phyloP scores from a whole-genome alignment of 2,329 filamentous ascomycete genomes.

The Chaetomiaceae sp. region DNA sequence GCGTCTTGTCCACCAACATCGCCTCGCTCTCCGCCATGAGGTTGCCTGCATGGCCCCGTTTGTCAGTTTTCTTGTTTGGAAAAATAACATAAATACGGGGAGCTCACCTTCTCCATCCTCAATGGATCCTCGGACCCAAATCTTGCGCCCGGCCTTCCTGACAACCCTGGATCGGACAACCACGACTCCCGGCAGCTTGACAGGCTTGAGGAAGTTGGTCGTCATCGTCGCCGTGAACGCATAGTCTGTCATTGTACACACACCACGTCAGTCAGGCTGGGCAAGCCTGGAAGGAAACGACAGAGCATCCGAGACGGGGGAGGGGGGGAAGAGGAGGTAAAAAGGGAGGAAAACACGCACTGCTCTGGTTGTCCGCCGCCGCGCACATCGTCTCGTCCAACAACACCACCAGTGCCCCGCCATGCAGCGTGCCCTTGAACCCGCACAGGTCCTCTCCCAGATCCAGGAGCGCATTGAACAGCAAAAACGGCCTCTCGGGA shows the following conservation, averaged over 20 bases:
- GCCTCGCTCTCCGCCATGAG: conserved; percentile 15
- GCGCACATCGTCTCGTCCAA: conserved; percentile 23
- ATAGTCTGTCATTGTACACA: neutral
- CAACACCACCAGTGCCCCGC: conserved; percentile 15
- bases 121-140: conserved; percentile 18
- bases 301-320: too few relatives aligned
- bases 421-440: conserved; percentile 17
- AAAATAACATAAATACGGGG: too few relatives aligned
- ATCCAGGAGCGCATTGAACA: conserved; percentile 22
- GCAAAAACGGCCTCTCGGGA: conserved; percentile 16
- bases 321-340: too few relatives aligned
- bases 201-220: conserved; percentile 11
- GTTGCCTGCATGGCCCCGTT: neutral
- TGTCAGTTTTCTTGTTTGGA: too few relatives aligned
- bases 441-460: conserved; percentile 20
- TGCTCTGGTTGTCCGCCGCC: conserved; percentile 14
- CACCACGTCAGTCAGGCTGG: neutral
- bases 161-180: conserved; percentile 18
- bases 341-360: too few relatives aligned
- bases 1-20: conserved; percentile 7
- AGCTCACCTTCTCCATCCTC: conserved; percentile 19
- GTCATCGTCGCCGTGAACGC: conserved; percentile 20
- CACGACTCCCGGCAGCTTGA: conserved; percentile 18
- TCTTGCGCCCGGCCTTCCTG: conserved; percentile 17
- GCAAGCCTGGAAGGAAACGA: too few relatives aligned